Percentiles rank a stretch among this genome's conserved stretches.
Evolutionary conservation across 75 land plant genomes (phyloP).

Genomic region (Picea sitchensis): DNA sequence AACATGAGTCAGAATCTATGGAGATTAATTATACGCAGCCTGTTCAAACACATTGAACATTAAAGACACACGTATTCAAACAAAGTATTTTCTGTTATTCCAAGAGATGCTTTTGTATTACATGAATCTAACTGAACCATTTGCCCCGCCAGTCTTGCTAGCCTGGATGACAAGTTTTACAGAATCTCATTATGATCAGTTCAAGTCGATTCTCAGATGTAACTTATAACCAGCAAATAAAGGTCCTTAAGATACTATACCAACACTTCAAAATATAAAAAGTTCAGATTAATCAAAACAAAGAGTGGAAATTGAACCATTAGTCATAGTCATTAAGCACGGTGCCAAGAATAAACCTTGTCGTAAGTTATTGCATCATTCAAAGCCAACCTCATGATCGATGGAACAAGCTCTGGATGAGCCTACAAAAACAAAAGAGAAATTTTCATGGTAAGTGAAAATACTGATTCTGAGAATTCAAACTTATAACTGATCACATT

Average conservation of each 20-base stretch:
- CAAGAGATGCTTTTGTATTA: constrained; percentile 17
- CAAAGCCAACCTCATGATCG: constrained; percentile 69
- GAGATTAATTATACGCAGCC: background rate
- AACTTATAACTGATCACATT: too few relatives aligned
- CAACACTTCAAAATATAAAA: background rate
- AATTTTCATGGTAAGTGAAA: constrained; percentile 4
- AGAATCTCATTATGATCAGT: background rate
- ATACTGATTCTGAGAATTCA: background rate
- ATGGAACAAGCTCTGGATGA: constrained; percentile 72
- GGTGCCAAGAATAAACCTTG: constrained; percentile 54
- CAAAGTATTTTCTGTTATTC: background rate
- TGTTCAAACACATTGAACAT: background rate
- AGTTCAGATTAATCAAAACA: background rate
- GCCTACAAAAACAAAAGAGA: constrained; percentile 40
- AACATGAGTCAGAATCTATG: background rate
- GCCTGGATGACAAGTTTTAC: constrained; percentile 39
- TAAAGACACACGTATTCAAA: background rate
- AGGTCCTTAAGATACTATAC: background rate
- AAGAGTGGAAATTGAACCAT: background rate
- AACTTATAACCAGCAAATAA: constrained; percentile 1
- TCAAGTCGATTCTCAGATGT: background rate
- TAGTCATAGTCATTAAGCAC: background rate
- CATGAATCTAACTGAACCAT: constrained; percentile 92
- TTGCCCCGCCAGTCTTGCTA: constrained; percentile 93
- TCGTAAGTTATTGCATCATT: constrained; percentile 93